Evolutionary conservation across 306 rosid genomes (phyloP).

Genomic region (Leucaena leucocephala): DNA sequence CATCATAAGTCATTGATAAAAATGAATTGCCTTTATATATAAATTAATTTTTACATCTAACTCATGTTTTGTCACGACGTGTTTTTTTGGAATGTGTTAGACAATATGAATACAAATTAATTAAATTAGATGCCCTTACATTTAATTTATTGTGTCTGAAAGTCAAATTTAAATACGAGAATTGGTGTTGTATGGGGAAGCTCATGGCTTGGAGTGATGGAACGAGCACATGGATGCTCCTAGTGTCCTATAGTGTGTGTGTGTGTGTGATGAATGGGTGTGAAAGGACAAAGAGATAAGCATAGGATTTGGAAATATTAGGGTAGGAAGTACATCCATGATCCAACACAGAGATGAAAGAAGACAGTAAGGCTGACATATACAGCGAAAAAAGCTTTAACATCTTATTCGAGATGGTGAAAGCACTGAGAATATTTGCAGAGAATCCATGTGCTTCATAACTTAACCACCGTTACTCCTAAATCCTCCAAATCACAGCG

Average conservation of each 20-base stretch:
- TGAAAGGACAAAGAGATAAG: slow-evolving; percentile 28
- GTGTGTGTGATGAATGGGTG: background rate
- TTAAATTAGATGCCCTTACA: too few species aligned
- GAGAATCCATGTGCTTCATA: slow-evolving; percentile 42
- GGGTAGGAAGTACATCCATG: slow-evolving; percentile 44
- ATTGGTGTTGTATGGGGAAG: background rate
- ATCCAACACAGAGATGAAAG: background rate
- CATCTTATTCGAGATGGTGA: slow-evolving; percentile 25
- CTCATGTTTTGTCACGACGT: background rate
- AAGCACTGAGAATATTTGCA: slow-evolving; percentile 19
- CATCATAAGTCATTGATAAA: background rate
- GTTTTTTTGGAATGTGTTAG: background rate
- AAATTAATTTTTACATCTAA: background rate
- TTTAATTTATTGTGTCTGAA: background rate
- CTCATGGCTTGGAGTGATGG: too few species aligned
- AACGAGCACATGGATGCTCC: background rate
- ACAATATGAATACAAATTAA: too few species aligned
- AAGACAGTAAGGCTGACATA: slow-evolving; percentile 35
- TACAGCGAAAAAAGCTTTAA: slow-evolving; percentile 35
- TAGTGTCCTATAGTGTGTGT: too few species aligned
- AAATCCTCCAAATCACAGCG: background rate
- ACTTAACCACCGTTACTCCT: background rate
- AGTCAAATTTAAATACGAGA: background rate
- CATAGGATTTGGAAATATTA: slow-evolving; percentile 44
- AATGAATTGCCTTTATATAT: background rate